Evolutionary conservation across 2,329 filamentous ascomycete genomes (phyloP).

Genomic region (Verticillium zaregamsianum): DNA sequence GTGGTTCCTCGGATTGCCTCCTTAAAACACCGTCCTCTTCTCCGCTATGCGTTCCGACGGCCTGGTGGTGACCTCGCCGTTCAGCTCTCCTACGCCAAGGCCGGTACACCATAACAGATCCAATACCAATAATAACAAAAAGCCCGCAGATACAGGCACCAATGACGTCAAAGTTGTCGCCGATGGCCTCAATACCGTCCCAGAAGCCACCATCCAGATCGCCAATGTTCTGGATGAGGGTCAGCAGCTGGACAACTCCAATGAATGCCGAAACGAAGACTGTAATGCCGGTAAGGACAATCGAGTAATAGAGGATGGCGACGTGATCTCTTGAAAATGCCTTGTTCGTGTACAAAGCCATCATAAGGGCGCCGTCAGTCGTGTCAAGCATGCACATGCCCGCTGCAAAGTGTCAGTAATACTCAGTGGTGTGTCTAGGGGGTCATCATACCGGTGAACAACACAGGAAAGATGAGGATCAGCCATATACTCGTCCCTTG

Average conservation of each 20-base stretch:
- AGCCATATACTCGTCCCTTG: slow-evolving; percentile 89
- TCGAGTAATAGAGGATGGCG: slow-evolving; percentile 92
- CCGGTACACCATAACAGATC: slow-evolving; percentile 71
- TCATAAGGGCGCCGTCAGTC: slow-evolving; percentile 90
- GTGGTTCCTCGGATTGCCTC: not conserved
- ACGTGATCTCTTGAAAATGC: slow-evolving; percentile 74
- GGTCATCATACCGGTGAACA: slow-evolving; percentile 67
- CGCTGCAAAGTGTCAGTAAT: slow-evolving; percentile 38
- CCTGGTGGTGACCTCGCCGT: slow-evolving; percentile 12
- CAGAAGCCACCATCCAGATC: slow-evolving; percentile 76
- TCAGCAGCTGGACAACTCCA: slow-evolving; percentile 79
- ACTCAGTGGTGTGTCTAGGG: not conserved
- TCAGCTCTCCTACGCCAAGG: slow-evolving; percentile 65
- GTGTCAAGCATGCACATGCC: slow-evolving; percentile 97
- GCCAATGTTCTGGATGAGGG: slow-evolving; percentile 71
- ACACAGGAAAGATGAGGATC: slow-evolving; percentile 82
- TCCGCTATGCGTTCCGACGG: not conserved
- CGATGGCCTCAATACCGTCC: slow-evolving; percentile 74
- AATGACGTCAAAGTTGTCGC: slow-evolving; percentile 81
- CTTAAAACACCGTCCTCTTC: slow-evolving; percentile 4
- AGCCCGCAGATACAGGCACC: slow-evolving; percentile 82
- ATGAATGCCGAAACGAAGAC: slow-evolving; percentile 82
- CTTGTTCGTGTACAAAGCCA: slow-evolving; percentile 82
- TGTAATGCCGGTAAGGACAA: slow-evolving; percentile 79
- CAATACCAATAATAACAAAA: slow-evolving; percentile 72